Base-by-base conservation (phyloP, 225 moss, liverwort and hornwort species). In the Bryum argenteum region DNA sequence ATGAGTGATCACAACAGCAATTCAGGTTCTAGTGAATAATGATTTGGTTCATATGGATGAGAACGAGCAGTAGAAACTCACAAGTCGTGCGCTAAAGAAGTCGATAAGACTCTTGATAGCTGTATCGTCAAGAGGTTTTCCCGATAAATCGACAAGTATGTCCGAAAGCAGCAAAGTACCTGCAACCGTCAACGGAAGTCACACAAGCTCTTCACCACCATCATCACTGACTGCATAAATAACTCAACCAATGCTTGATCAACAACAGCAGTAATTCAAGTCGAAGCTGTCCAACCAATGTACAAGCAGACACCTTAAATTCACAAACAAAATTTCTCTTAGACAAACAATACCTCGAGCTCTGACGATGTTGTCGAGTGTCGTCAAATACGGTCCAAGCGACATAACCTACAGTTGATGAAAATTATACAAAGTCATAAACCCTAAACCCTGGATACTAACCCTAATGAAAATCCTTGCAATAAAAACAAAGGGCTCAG, bases 151-250 rank as follows among this genome's bases (percentile, higher is more conserved):
- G 19, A 67, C 70, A 18, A 94, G 81, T 67, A 94, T 75, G 65
- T 92, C 90, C 65, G 90, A 87, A 63, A 94, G 79, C 11, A 94
- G 71, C 37, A 82, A 63, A 59, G 91, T 79, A 52, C 91, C 94
- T 92, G 84, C 82, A 68, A 70, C 61, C 66, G 66, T n/a, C n/a
- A n/a, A n/a, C n/a, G n/a, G n/a, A n/a, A n/a, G 26, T 16, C 44
- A 15, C 58, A 43, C 23, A 37, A 67, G 61, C 38, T 44, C 75
- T 47, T 70, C 24, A 65, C 16, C 17, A 58, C 45, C 59, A 67
- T 26, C 66, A 21, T 37, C 4, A 13, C 28, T 65, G 15, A 28
- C 53, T 47, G 20, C 17, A 20, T 41, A 17, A 2, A 3, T 65
- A 20, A 33, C 24, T 63, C 13, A 22, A 51, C 26, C 21, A 33